These are phyloP conservation scores for Skeletonema grethae DNA, from an alignment of 108 stramenopile genomes.

Conservation along the genomic window DNA sequence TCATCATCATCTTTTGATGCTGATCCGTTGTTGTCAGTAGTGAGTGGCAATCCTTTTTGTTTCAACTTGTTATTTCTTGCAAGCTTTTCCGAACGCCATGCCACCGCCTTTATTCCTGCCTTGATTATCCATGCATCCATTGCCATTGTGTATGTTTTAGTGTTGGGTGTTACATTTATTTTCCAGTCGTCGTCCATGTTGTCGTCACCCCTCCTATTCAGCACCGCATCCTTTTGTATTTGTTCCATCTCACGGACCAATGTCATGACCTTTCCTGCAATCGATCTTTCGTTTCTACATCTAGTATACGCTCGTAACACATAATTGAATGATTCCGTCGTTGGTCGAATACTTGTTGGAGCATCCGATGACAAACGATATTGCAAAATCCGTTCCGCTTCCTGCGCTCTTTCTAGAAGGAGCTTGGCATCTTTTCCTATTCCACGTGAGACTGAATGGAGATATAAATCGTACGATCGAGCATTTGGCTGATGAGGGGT, in stretches of 20 bases:
- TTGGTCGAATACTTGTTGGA: constrained; percentile 50
- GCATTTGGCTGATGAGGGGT: constrained; percentile 50
- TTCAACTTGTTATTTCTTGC: not conserved
- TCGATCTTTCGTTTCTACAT: constrained; percentile 45
- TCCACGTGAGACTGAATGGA: constrained; percentile 71
- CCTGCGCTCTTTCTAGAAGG: constrained; percentile 31
- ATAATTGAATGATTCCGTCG: constrained; percentile 76
- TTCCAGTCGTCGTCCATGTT: constrained; percentile 23
- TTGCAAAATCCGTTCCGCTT: constrained; percentile 57
- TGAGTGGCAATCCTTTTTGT: constrained; percentile 14
- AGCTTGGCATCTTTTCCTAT: constrained; percentile 46
- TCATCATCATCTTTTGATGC: constrained; percentile 41
- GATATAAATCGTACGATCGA: constrained; percentile 68
- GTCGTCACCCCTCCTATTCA: constrained; percentile 27
- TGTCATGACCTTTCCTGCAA: constrained; percentile 50
- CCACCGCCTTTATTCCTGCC: constrained; percentile 58
- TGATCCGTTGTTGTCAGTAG: not conserved
- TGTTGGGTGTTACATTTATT: constrained; percentile 52
- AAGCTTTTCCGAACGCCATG: constrained; percentile 22
- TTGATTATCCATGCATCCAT: constrained; percentile 62
- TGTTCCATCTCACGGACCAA: constrained; percentile 68
- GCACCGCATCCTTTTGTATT: constrained; percentile 45
- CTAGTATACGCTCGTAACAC: constrained; percentile 81
- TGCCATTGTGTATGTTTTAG: constrained; percentile 73
- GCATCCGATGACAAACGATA: constrained; percentile 36